phyloP scores from a whole-genome alignment of 129 eudicot species.

The Scalesia atractyloides region DNA sequence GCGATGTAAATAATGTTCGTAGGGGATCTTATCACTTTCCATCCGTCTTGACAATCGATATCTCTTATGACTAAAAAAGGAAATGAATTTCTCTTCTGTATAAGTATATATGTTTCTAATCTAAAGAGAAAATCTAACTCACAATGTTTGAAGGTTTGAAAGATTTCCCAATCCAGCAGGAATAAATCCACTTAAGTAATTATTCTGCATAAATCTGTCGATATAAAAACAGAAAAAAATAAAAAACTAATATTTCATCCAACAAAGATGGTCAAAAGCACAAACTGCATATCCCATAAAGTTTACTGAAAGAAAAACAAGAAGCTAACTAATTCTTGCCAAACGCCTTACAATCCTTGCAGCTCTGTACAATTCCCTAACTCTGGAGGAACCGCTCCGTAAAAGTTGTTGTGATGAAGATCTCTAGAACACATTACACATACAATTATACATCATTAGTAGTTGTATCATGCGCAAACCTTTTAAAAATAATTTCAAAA shows the following conservation, averaged over 20 bases:
- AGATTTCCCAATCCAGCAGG: constrained; percentile 82
- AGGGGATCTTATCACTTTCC: not conserved
- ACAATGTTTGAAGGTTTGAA: constrained; percentile 69
- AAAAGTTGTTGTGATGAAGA: constrained; percentile 85
- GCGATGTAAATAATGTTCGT: not conserved
- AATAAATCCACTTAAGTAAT: constrained; percentile 81
- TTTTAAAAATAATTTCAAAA: constrained; percentile 4
- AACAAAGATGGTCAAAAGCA: constrained; percentile 15
- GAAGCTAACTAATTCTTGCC: not conserved
- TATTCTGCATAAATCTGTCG: constrained; percentile 87
- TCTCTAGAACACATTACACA: constrained; percentile 52
- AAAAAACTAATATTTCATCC: not conserved
- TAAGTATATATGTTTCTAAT: constrained; percentile 12
- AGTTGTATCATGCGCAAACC: constrained; percentile 21
- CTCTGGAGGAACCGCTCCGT: constrained; percentile 86
- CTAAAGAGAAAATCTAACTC: constrained; percentile 33
- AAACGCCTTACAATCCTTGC: constrained; percentile 71
- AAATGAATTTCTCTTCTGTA: not conserved
- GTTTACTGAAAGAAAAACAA: constrained; percentile 15
- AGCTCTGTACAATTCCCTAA: constrained; percentile 88
- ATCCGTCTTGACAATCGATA: constrained; percentile 10
- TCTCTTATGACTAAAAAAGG: not conserved
- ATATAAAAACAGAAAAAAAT: constrained; percentile 1
- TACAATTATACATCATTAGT: constrained; percentile 38
- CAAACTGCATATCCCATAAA: constrained; percentile 19